phyloP scores from a whole-genome alignment of 768 basidiomycete species.

The Leccinum uliginosum region DNA sequence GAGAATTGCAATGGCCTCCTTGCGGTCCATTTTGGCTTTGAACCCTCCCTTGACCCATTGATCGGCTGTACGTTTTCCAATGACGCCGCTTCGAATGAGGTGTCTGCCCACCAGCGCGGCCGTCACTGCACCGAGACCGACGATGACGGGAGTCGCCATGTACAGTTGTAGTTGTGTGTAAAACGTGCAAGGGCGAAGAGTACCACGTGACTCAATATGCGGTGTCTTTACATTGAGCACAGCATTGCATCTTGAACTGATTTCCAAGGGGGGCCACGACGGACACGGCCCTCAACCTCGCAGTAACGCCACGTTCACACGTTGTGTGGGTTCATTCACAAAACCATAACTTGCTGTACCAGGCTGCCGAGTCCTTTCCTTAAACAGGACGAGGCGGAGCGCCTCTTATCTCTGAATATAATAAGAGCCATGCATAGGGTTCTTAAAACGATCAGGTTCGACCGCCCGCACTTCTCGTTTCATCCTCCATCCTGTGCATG shows the following conservation, averaged over 20 bases:
- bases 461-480: not conserved
- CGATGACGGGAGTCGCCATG: slow-evolving; percentile 77
- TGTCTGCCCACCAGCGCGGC: slow-evolving; percentile 69
- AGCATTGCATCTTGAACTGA: slow-evolving; percentile 31
- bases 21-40: slow-evolving; percentile 83
- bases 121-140: slow-evolving; percentile 70
- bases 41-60: slow-evolving; percentile 78
- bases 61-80: slow-evolving; percentile 57
- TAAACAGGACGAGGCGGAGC: not conserved
- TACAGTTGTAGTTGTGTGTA: not conserved
- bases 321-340: not conserved
- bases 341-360: not conserved
- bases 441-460: not conserved
- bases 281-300: slow-evolving; percentile 31
- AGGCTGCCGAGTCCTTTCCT: not conserved
- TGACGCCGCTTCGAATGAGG: slow-evolving; percentile 56
- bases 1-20: slow-evolving; percentile 87
- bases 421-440: not conserved
- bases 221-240: slow-evolving; percentile 22
- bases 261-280: no score
- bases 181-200: no score
- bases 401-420: not conserved
- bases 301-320: slow-evolving; percentile 58
- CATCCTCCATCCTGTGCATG: slow-evolving; percentile 4
- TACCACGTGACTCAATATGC: not conserved